phyloP scores from a whole-genome alignment of 139 green algal species.

The Marvania coccoides region DNA sequence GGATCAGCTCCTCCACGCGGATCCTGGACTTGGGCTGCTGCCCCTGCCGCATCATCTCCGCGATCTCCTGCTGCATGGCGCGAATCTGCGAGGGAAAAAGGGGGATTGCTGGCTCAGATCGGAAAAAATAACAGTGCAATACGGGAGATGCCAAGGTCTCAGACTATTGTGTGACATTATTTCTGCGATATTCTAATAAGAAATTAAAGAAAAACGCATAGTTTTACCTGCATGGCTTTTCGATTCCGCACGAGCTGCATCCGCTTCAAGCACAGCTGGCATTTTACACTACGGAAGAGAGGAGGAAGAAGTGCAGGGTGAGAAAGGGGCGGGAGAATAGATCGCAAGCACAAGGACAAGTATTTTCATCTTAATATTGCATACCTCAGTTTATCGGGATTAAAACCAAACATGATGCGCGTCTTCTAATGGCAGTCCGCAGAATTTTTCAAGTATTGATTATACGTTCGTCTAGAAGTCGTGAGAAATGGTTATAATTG shows the following conservation, averaged over 20 bases:
- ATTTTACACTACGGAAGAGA: conserved; percentile 55
- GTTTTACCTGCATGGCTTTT: background rate
- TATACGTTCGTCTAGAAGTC: no score
- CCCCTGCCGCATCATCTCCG: conserved; percentile 54
- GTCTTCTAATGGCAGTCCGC: no score
- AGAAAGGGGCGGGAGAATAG: background rate
- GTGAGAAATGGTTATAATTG: no score
- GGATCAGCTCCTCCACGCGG: conserved; percentile 79
- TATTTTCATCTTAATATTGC: background rate
- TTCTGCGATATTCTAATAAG: no score
- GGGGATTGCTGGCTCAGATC: no score
- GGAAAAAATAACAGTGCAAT: background rate
- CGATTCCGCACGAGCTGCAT: conserved; percentile 69
- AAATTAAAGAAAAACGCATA: background rate
- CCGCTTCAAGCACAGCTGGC: conserved; percentile 49
- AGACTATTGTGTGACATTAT: background rate
- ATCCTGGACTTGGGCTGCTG: conserved; percentile 78
- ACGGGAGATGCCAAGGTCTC: background rate
- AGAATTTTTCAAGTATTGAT: no score
- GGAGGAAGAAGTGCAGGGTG: background rate
- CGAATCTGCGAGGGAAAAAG: conserved; percentile 47
- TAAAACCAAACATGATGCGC: background rate
- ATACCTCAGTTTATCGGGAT: background rate
- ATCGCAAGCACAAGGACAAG: background rate
- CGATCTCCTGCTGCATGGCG: conserved; percentile 58